Evolutionary conservation across 2,329 filamentous ascomycete genomes (phyloP), one percentile per base, ranked within the genome.

Genomic region (Stachybotrys chartarum): DNA sequence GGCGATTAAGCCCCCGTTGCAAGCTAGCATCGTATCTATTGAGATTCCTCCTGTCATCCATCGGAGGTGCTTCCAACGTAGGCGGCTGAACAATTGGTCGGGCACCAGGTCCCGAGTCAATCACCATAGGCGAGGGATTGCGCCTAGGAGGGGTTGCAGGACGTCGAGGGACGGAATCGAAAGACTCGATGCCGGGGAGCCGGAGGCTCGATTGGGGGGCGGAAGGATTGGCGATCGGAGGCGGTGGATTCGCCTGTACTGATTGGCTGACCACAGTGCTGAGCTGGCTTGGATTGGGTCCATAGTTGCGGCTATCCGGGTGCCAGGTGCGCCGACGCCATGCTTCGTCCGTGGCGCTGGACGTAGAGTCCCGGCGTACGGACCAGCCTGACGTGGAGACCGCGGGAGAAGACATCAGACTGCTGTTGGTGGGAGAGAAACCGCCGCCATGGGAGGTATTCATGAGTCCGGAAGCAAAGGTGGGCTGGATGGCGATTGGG

Each of bases 311-410:
- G 57, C 85, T 88, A 58, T 91, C 89, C 0, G 91, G 90, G 70
- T 97, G 92, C 92, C 92, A 97, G 3, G 92, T 97, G 54, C 91
- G 83, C 58, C 92, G 80, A 60, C 91, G 84, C 82, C 86, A 90
- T 55, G 90, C 88, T 47, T 91, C 86, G 59, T 96, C 91, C 1
- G 81, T 74, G 18, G 78, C 75, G 53, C 79, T 83, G 8, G 80
- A 75, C 3, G 76, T 75, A 0, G 88, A 88, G 46, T 91, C 88
- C 47, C 86, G 79, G 32, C 87, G 76, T 8, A 54, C 61, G 5
- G 82, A 79, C 71, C 84, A 87, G 7, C 78, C 76, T 39, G 85
- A 83, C 0, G 80, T 78, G 0, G 85, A 83, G 47, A 75, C 80
- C 1, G 84, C 88, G 6, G 91, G 91, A 1, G 79, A 78, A 74